Base-by-base conservation (phyloP, 108 stramenopile genomes). In the Stephanodiscus triporus region DNA sequence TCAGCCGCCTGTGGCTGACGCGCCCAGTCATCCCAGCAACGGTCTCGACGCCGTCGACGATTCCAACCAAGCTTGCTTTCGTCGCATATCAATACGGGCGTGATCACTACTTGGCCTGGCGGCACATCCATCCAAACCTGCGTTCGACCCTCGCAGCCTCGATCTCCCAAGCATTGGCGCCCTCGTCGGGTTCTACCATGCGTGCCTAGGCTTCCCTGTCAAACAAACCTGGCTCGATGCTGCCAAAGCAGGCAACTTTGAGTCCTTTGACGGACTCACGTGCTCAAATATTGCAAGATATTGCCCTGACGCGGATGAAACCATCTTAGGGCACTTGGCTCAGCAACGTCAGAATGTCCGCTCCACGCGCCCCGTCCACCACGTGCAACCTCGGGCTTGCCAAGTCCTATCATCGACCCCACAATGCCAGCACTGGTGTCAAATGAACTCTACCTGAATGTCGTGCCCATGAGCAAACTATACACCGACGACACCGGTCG, bases 171-270 rank as follows among this genome's bases (percentile, higher is more conserved):
- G 68, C 45, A 55, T 57, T 38, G 36, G 36, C 19, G 38, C 68
- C 1, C 53, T 68, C 5, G 38, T 68, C 10, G 54, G 55, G 23
- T 68, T 56, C 55, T 55, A 56, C 9, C 68, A 68, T 38, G 68
- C 68, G 7, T 37, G 54, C 22, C 40, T 40, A 9, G 68, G 68
- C 22, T 56, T 68, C 24, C 68, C 68, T 10, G 66, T 68, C 68
- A 68, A 68, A 20, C 17, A 37, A 20, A 57, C 68, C 1, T 68
- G 68, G 68, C 68, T 68, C 1, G 68, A 53, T 37, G 68, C 68
- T 55, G 37, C 56, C 55, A 68, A 68, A 40, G 68, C 68, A 2
- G 55, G 68, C 42, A 68, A 68, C 55, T 68, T 26, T 17, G 34
- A 53, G 1, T 38, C 54, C 37, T 68, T 53, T 53, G 38, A 34